Evolutionary conservation across 805 yeast species (phyloP), one percentile per base, ranked within the genome.

Genomic region (Spathaspora arborariae): DNA sequence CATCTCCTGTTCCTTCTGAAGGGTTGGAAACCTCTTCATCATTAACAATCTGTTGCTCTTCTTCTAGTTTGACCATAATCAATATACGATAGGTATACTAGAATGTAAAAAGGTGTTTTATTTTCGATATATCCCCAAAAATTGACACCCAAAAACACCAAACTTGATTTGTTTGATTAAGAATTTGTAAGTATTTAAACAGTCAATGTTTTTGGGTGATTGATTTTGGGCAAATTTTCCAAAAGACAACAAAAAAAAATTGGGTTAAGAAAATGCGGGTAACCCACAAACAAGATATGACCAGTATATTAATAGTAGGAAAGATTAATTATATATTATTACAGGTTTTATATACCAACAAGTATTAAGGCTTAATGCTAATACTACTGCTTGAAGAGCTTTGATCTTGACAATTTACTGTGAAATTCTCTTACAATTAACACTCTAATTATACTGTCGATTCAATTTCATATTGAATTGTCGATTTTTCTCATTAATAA

Each of bases 401-500:
- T 24, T 24, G 13, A 7, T 24, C 27, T 24, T 24, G 10, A 24
- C 27, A 24, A 9, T 24, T 24, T 10, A 13, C 11, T 24, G 8
- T 13, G 11, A 24, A 9, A 24, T 24, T 7, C 11, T 9, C 3
- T 24, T 24, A 24, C 27, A 24, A 9, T 7, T 24, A 24, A 13
- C 27, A 24, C 10, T 10, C 16, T 40, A 16, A 19, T 74, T 76
- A 54, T 80, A 82, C 51, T 80, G 80, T 26, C 90, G 68, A 39
- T 77, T 63, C 52, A 87, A 66, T 56, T 87, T 86, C 58, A 76
- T 78, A 64, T 86, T 87, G 64, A 86, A 87, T 54, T 84, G 83
- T 58, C 75, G 78, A 68, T 87, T 87, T 62, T 82, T 83, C 52
- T 82, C 88, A 58, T 84, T 86, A 58, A 87, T 79, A 60, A 67